These are phyloP conservation scores for Aulographum hederae DNA, from an alignment of 2,329 filamentous ascomycete species.

Conservation along the genomic window DNA sequence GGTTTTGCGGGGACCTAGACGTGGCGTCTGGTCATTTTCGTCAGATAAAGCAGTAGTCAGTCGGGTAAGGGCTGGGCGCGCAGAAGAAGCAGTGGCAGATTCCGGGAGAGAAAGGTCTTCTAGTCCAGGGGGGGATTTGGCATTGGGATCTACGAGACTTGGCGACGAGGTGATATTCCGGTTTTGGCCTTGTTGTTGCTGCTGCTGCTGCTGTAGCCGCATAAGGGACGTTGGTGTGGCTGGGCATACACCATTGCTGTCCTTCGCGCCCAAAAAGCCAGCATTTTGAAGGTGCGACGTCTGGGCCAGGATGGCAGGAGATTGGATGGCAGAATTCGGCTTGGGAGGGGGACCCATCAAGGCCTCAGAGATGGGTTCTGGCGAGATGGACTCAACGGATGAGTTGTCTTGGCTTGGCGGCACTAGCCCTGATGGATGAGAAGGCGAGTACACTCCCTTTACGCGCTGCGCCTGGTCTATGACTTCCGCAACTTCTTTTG, in stretches of 20 bases:
- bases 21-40: conserved; percentile 51
- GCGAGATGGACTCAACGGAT: conserved; percentile 29
- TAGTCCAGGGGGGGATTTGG: conserved; percentile 19
- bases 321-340: conserved; percentile 44
- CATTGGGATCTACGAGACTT: no score
- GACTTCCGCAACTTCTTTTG: conserved; percentile 24
- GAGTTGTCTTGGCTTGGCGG: conserved; percentile 19
- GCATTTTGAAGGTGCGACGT: no score
- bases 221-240: conserved; percentile 82
- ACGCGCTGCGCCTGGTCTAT: conserved; percentile 13
- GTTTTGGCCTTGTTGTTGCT: conserved; percentile 4
- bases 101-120: conserved; percentile 59
- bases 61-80: no score
- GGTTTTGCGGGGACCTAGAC: conserved; percentile 38
- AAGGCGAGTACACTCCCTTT: conserved; percentile 6
- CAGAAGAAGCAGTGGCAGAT: conserved; percentile 22
- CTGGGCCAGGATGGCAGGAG: conserved; percentile 43
- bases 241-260: conserved; percentile 23
- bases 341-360: conserved; percentile 42
- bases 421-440: no score
- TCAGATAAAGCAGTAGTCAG: no score
- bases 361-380: conserved; percentile 27
- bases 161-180: conserved; percentile 1
- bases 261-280: conserved; percentile 5
- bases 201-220: conserved; percentile 22